Evolutionary conservation across 305 asterid species (phyloP).

Genomic region (Rubia tinctorum): DNA sequence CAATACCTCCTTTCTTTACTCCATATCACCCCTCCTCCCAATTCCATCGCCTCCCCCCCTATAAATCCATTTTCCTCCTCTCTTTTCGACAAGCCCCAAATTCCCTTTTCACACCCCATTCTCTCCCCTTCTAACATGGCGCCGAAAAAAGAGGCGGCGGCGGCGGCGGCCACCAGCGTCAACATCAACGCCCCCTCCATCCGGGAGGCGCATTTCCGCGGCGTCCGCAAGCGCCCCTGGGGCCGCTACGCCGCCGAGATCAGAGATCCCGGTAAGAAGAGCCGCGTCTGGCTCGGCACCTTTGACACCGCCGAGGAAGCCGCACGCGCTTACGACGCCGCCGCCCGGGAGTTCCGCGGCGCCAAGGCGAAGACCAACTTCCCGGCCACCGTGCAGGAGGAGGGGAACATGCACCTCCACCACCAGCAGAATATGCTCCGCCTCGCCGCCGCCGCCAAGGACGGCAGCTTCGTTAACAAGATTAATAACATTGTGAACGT

Average conservation of each 20-base stretch:
- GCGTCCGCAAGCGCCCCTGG: conserved; percentile 45
- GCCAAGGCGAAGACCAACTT: conserved; percentile 33
- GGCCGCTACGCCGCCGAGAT: conserved; percentile 45
- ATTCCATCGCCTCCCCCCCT: not conserved
- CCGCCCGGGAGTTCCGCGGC: conserved; percentile 35
- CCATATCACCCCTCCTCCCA: not conserved
- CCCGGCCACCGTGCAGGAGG: conserved; percentile 11
- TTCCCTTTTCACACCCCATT: no score
- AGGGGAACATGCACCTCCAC: not conserved
- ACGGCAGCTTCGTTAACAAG: not conserved
- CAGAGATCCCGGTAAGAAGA: conserved; percentile 33
- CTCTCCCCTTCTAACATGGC: conserved; percentile 14
- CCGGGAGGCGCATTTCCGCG: conserved; percentile 33
- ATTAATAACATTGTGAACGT: not conserved
- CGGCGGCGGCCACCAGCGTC: conserved; percentile 1
- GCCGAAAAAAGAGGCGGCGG: conserved; percentile 15
- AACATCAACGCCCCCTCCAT: not conserved
- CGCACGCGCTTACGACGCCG: conserved; percentile 39
- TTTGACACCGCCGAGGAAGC: conserved; percentile 48
- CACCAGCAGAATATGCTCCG: conserved; percentile 10
- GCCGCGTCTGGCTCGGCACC: conserved; percentile 43
- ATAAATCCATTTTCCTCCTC: not conserved
- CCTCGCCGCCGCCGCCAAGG: conserved; percentile 12
- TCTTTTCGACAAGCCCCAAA: no score
- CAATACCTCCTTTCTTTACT: conserved; percentile 5